phyloP scores from a whole-genome alignment of 768 basidiomycete genomes.

The Mycena latifolia region DNA sequence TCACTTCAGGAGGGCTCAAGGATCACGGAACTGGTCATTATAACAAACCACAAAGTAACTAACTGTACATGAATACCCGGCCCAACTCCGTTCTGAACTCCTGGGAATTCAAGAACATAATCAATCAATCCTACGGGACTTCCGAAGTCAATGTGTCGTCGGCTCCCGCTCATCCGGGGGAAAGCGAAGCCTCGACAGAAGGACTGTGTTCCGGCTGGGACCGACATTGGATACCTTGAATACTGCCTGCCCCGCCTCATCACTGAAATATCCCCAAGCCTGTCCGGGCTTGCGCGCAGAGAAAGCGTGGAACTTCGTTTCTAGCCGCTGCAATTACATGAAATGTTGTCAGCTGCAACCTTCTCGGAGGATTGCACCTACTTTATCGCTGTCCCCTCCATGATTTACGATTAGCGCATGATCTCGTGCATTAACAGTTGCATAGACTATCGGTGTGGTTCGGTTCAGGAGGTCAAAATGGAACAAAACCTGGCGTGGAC shows the following conservation, averaged over 20 bases:
- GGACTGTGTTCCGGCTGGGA: slow-evolving; percentile 13
- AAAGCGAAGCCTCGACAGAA: slow-evolving; percentile 27
- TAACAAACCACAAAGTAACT: too few species aligned
- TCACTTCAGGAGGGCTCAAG: too few species aligned
- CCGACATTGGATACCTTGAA: slow-evolving; percentile 17
- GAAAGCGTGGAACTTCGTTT: slow-evolving; percentile 16
- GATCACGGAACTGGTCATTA: too few species aligned
- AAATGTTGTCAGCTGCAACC: neutral
- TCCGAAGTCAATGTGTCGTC: slow-evolving; percentile 13
- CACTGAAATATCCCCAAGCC: slow-evolving; percentile 25
- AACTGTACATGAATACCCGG: too few species aligned
- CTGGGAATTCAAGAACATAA: too few species aligned
- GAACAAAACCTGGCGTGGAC: slow-evolving; percentile 2
- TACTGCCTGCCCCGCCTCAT: neutral
- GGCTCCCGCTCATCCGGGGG: neutral
- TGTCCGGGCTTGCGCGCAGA: slow-evolving; percentile 7
- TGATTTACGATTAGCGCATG: slow-evolving; percentile 62
- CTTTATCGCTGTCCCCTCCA: slow-evolving; percentile 14
- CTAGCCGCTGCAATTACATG: neutral
- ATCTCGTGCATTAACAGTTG: slow-evolving; percentile 62
- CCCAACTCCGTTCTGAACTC: too few species aligned
- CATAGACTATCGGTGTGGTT: slow-evolving; percentile 52
- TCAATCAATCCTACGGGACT: too few species aligned
- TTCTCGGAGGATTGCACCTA: neutral
- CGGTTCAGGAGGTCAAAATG: neutral